These are phyloP conservation scores for Colletotrichum musicola DNA, from an alignment of 2,329 filamentous ascomycete species.

Conservation along the genomic window DNA sequence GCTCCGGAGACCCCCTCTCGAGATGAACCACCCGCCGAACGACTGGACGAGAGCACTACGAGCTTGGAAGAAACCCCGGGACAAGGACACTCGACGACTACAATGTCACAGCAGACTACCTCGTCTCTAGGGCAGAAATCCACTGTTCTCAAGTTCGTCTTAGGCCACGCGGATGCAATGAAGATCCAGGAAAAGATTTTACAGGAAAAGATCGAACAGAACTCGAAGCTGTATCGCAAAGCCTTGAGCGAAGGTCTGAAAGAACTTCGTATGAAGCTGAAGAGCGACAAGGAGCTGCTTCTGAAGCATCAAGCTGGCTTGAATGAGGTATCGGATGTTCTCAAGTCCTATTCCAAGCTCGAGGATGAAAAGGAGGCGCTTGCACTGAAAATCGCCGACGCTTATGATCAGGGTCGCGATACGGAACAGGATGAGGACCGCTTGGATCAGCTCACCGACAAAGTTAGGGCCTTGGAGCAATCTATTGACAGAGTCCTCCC, in stretches of 20 bases:
- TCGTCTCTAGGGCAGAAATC: conserved; percentile 31
- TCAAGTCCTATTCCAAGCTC: conserved; percentile 57
- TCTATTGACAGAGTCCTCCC: conserved; percentile 56
- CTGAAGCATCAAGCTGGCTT: conserved; percentile 60
- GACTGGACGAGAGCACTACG: neutral
- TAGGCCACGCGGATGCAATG: conserved; percentile 48
- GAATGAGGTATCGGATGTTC: conserved; percentile 54
- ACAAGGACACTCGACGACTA: neutral
- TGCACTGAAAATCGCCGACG: conserved; percentile 60
- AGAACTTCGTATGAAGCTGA: conserved; percentile 60
- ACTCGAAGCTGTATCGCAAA: conserved; percentile 60
- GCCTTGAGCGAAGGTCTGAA: conserved; percentile 62
- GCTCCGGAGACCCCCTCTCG: conserved; percentile 36
- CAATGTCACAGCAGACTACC: conserved; percentile 21
- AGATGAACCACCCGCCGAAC: neutral
- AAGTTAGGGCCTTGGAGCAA: conserved; percentile 56
- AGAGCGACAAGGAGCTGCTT: conserved; percentile 62
- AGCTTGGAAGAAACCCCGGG: neutral
- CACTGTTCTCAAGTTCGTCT: conserved; percentile 42
- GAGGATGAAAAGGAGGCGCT: conserved; percentile 59
- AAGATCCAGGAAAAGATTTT: conserved; percentile 53
- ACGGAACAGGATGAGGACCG: conserved; percentile 64
- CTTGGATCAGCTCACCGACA: conserved; percentile 61
- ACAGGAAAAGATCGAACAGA: conserved; percentile 59
- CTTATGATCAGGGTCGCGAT: conserved; percentile 64